Percentiles rank a stretch among this genome's conserved stretches.
phyloP scores from a whole-genome alignment of 345 rosid genomes.

The Eucalyptus tenuipes region DNA sequence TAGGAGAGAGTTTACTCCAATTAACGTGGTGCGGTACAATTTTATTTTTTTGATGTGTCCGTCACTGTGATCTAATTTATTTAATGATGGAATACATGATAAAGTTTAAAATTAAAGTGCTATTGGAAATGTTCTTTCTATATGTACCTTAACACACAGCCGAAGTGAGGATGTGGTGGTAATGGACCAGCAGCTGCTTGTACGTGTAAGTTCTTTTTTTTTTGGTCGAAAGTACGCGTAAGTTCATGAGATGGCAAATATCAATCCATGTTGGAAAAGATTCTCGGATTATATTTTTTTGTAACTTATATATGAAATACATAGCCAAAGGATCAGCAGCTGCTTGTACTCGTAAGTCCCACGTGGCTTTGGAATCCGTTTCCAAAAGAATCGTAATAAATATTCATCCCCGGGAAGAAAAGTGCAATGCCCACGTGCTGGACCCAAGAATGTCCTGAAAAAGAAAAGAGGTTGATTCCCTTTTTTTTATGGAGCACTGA shows the following conservation, averaged over 20 bases:
- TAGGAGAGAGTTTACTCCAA: not conserved
- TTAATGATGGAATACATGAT: rapidly evolving
- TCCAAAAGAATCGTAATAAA: not conserved
- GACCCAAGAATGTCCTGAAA: not conserved
- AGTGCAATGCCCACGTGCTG: not conserved
- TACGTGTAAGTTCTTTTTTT: not conserved
- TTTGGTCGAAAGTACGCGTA: no score
- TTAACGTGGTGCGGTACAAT: rapidly evolving
- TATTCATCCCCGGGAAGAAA: not conserved
- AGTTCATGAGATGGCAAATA: not conserved
- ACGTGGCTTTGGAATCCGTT: not conserved
- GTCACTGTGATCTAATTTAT: not conserved
- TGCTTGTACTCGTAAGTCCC: not conserved
- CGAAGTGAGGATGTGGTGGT: not conserved
- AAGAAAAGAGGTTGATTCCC: not conserved
- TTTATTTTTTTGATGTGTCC: not conserved
- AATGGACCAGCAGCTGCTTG: not conserved
- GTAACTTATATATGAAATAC: not conserved
- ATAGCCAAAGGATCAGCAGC: not conserved
- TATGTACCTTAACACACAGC: not conserved
- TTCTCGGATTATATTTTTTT: not conserved
- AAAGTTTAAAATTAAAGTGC: not conserved
- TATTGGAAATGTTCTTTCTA: not conserved
- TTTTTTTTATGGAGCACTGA: not conserved
- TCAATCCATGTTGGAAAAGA: not conserved